Base-by-base conservation (phyloP, 2,329 filamentous ascomycete species). In the Ascochyta clinopodiicola region DNA sequence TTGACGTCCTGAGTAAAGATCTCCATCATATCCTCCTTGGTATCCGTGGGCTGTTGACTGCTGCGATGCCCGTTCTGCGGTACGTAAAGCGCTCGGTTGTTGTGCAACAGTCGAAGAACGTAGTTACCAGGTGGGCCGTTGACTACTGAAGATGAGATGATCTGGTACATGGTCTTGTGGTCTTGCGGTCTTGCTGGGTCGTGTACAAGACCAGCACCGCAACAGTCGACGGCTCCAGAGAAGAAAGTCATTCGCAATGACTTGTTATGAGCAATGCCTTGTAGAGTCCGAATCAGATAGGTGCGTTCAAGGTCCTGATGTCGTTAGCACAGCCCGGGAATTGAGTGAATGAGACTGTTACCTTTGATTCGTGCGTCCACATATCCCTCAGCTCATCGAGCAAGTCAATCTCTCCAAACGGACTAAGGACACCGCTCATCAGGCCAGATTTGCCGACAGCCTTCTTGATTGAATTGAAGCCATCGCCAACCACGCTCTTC, bases 11-110 rank as follows among this genome's bases (percentile, higher is more conserved):
- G 91, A 69, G 95, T 92, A 84, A 99, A 99, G 64, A 99, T 96
- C 80, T 99, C 95, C 90, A 99, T 96, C 95, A 99, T 99, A 78
- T 99, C 95, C 76, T 99, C 95, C 77, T 99, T 98, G 42, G 95
- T 99, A 74, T 99, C 95, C 1, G 88, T 89, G 1, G 89, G 88
- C 62, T 86, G 85, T 52, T 92, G 87, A 1, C 83, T 82, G 56
- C 81, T 84, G 61, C 86, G 81, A 64, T 88, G 85, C n/a, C 94
- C 94, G 75, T 99, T 99, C 50, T 85, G 83, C 0, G 95, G 95
- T 50, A 99, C 84, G 75, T 97, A 99, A 25, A 98, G 86, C 34
- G 90, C 86, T 76, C 94, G 95, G 79, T 93, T 94, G 81, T 90
- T 95, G 81, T 98, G 92, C n/a, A 99, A 87, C 70, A 99, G 85